Evolutionary conservation across 805 yeast species (phyloP).

Genomic region (Saccharomyces jurei): DNA sequence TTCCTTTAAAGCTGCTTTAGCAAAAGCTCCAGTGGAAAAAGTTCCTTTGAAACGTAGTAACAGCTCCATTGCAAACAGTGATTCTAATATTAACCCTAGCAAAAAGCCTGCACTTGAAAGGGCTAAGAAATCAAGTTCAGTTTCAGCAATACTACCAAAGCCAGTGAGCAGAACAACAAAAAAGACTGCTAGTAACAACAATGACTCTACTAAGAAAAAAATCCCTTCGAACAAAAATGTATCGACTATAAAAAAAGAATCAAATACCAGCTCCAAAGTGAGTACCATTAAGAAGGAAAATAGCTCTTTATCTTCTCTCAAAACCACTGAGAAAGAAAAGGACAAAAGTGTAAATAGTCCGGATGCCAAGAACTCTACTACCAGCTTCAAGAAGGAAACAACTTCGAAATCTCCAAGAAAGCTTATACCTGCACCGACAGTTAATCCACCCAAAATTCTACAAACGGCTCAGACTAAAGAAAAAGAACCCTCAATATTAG

Average conservation of each 20-base stretch:
- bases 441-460: slow-evolving; percentile 18
- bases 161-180: not conserved
- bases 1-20: slow-evolving; percentile 1
- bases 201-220: slow-evolving; percentile 3
- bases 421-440: slow-evolving; percentile 16
- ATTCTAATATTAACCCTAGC: not conserved
- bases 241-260: not conserved
- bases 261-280: not conserved
- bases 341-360: not conserved
- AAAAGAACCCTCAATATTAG: slow-evolving; percentile 19
- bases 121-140: slow-evolving; percentile 6
- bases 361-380: slow-evolving; percentile 2
- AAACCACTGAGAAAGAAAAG: not conserved
- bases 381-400: slow-evolving; percentile 7
- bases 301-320: not conserved
- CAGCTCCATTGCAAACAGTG: not conserved
- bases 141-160: slow-evolving; percentile 4
- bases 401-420: slow-evolving; percentile 16
- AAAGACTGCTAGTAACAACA: slow-evolving; percentile 1
- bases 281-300: slow-evolving; percentile 2
- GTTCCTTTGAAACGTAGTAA: not conserved
- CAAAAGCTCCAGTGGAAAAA: not conserved
- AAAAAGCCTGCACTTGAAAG: slow-evolving; percentile 2
- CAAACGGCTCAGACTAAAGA: slow-evolving; percentile 7
- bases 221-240: slow-evolving; percentile 4